Percentiles rank a stretch among this genome's conserved stretches.
phyloP scores from a whole-genome alignment of 2,329 filamentous ascomycete species.

The Penicillium sp. region DNA sequence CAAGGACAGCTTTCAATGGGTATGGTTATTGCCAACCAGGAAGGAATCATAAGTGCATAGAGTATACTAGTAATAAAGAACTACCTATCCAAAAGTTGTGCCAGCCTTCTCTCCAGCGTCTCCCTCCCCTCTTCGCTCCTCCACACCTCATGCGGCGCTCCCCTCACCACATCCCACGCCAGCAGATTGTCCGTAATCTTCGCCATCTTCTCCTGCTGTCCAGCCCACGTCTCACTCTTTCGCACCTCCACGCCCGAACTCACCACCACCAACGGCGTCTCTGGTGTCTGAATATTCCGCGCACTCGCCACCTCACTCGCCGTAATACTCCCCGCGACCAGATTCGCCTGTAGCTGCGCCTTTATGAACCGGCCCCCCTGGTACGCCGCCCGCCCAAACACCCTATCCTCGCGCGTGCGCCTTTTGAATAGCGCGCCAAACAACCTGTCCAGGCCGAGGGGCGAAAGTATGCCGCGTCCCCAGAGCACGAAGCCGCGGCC shows the following conservation, averaged over 20 bases:
- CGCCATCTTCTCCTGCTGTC: constrained; percentile 79
- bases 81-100: constrained; percentile 47
- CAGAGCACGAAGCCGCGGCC: constrained; percentile 78
- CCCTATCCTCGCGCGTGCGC: constrained; percentile 74
- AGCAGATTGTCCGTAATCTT: constrained; percentile 73
- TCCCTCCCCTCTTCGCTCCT: constrained; percentile 65
- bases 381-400: constrained; percentile 75
- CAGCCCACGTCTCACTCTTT: constrained; percentile 68
- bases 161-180: constrained; percentile 80
- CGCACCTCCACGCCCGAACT: constrained; percentile 73
- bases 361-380: constrained; percentile 82
- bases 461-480: constrained; percentile 79
- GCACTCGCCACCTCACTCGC: constrained; percentile 77
- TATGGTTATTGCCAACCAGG: no score
- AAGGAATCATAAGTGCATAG: no score
- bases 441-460: constrained; percentile 77
- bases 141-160: constrained; percentile 87
- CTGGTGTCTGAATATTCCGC: constrained; percentile 63
- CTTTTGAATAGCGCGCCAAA: constrained; percentile 77
- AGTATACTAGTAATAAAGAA: neutral
- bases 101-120: constrained; percentile 74
- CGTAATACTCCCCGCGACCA: constrained; percentile 80
- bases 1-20: no score
- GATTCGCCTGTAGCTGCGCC: constrained; percentile 84
- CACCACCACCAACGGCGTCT: constrained; percentile 73